A percentile compares a stretch with the other conserved stretches of the same genome.
Evolutionary conservation across 768 basidiomycete genomes (phyloP).

Genomic region (Hygrophoropsis aurantiaca): DNA sequence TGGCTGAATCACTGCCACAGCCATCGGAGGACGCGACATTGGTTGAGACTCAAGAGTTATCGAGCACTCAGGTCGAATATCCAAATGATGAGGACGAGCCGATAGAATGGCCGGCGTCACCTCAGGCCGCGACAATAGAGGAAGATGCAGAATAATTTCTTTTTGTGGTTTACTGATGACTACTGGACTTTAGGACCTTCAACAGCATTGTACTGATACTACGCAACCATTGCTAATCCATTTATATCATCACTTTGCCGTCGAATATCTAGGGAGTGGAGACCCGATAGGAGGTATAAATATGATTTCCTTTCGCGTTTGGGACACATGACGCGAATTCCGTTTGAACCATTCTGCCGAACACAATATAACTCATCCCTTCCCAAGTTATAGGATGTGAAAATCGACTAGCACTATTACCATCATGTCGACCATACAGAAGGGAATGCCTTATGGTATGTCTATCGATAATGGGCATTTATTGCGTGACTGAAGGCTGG

Average conservation of each 20-base stretch:
- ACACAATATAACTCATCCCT: neutral
- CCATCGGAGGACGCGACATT: constrained; percentile 17
- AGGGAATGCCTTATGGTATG: constrained; percentile 5
- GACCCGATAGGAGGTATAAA: constrained; percentile 1
- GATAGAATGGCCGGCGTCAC: constrained; percentile 32
- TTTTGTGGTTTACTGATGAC: too few species aligned
- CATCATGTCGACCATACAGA: constrained; percentile 2
- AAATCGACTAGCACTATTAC: neutral
- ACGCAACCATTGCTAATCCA: too few species aligned
- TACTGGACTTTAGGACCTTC: too few species aligned
- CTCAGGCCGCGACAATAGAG: constrained; percentile 14
- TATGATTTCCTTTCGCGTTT: neutral
- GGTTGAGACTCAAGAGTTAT: constrained; percentile 17
- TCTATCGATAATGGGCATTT: too few species aligned
- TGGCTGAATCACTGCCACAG: constrained; percentile 13
- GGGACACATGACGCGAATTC: neutral
- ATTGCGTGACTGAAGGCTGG: neutral
- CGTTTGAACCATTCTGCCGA: too few species aligned
- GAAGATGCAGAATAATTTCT: neutral
- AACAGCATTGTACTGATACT: too few species aligned
- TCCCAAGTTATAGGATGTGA: neutral
- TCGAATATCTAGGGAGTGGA: too few species aligned
- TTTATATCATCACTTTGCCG: too few species aligned
- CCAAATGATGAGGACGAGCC: constrained; percentile 26
- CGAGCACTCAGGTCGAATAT: constrained; percentile 16